Base-by-base conservation (phyloP, 1,139 yeast species). In the Hanseniaspora gamundiae region DNA sequence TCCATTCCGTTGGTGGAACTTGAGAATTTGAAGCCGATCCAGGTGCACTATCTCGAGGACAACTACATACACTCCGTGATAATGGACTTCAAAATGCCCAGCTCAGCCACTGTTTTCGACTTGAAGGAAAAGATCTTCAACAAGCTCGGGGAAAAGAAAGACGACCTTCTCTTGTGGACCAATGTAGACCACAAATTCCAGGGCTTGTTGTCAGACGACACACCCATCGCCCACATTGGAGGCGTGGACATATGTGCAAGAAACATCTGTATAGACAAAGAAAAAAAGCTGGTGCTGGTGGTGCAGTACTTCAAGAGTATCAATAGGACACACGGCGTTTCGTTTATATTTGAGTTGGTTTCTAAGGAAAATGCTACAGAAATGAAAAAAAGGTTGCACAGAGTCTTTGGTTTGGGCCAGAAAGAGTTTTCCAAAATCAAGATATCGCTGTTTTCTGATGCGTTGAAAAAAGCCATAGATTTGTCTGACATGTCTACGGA, bases 261-360 rank as follows among this genome's bases (percentile, higher is more conserved):
- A 63, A 39, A 70, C 62, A 46, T 51, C 55, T 3, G 45, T 48
- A n/a, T 47, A 53, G 19, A 52, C 53, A 9, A 52, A 49, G 27
- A 54, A 51, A 62, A 61, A 3, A 60, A 58, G 44, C 50, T 74
- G 30, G 65, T 74, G 6, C 59, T 69, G 16, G 80, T 78, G 51
- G 73, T 78, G 57, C 97, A 91, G 57, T 91, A 80, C 64, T 74
- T 80, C 59, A 83, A 80, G 53, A 85, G 78, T 41, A 71, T 80
- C 19, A 70, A 69, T 39, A 74, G 78, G 51, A 69, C 77, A 19
- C 98, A 93, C 59, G 93, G 97, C n/a, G 69, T 82, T 30, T 95
- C 98, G 6, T 91, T 91, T 59, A 66, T 82, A 21, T 82, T 91
- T 57, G 74, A 78, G 13, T 62, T 85, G 8, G 67, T 71, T 44